Conservation (phyloP, 805 yeast species). For the Citeromyces nyonsensis region DNA sequence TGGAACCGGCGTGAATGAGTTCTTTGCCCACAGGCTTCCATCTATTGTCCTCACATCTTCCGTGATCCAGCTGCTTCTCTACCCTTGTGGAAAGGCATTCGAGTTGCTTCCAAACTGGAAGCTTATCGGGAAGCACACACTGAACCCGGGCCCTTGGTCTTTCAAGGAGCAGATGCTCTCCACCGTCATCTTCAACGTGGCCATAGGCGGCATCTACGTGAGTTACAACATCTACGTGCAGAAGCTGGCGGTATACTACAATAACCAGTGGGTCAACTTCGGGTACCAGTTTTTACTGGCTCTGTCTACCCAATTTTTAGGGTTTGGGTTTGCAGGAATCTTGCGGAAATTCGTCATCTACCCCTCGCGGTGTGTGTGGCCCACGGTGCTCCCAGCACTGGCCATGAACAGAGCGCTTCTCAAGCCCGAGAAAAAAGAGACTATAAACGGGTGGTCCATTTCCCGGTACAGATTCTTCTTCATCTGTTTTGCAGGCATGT, state of each 20-base stretch:
- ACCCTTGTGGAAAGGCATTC: slow-evolving; percentile 12
- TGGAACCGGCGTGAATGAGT: slow-evolving; percentile 39
- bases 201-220: slow-evolving; percentile 16
- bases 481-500: slow-evolving; percentile 19
- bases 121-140: slow-evolving; percentile 10
- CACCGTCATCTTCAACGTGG: slow-evolving; percentile 24
- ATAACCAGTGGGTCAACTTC: slow-evolving; percentile 15
- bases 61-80: slow-evolving; percentile 13
- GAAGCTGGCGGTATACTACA: slow-evolving; percentile 16
- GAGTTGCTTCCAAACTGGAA: slow-evolving; percentile 19
- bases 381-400: slow-evolving; percentile 43
- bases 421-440: too few relatives aligned
- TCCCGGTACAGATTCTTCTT: slow-evolving; percentile 34
- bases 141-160: slow-evolving; percentile 54
- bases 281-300: slow-evolving; percentile 40
- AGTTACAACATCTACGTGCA: slow-evolving; percentile 17
- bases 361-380: slow-evolving; percentile 63
- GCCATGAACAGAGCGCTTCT: too few relatives aligned
- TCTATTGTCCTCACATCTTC: slow-evolving; percentile 22
- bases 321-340: slow-evolving; percentile 55
- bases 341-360: slow-evolving; percentile 43
- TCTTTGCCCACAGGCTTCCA: slow-evolving; percentile 37
- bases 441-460: slow-evolving; percentile 51
- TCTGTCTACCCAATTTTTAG: slow-evolving; percentile 45
- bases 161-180: slow-evolving; percentile 53